These are phyloP conservation scores for Scytalidium sp. DNA, from an alignment of 2,329 filamentous ascomycete genomes.

Conservation along the genomic window DNA sequence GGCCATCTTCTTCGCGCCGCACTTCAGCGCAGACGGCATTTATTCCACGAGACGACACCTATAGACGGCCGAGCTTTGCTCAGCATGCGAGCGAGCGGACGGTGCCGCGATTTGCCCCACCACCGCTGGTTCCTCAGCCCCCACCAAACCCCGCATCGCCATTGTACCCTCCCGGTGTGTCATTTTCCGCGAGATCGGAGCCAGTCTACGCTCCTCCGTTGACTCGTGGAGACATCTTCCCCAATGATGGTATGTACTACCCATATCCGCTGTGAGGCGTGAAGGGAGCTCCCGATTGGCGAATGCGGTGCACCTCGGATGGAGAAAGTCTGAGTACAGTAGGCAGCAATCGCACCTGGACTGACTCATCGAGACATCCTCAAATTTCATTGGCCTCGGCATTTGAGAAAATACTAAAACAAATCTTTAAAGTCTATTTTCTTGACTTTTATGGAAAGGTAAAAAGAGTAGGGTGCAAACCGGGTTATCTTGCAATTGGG, in stretches of 20 bases:
- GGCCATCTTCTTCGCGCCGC: too few species aligned
- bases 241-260: neutral
- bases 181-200: neutral
- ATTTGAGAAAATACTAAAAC: too few species aligned
- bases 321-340: neutral
- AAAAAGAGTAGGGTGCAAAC: too few species aligned
- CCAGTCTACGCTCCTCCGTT: neutral
- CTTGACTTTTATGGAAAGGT: too few species aligned
- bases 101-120: neutral
- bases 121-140: constrained; percentile 11
- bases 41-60: too few species aligned
- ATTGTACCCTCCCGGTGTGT: neutral
- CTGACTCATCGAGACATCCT: neutral
- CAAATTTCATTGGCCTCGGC: neutral
- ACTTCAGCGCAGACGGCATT: too few species aligned
- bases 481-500: too few species aligned
- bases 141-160: constrained; percentile 8
- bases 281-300: too few species aligned
- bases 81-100: too few species aligned
- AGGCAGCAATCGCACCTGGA: neutral
- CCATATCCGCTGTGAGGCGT: neutral
- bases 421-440: too few species aligned
- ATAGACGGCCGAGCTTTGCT: neutral
- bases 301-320: neutral
- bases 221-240: neutral